Percentiles rank a stretch among this genome's conserved stretches.
Evolutionary conservation across 768 basidiomycete species (phyloP).

Genomic region (Boletus rufocinnamomeus): DNA sequence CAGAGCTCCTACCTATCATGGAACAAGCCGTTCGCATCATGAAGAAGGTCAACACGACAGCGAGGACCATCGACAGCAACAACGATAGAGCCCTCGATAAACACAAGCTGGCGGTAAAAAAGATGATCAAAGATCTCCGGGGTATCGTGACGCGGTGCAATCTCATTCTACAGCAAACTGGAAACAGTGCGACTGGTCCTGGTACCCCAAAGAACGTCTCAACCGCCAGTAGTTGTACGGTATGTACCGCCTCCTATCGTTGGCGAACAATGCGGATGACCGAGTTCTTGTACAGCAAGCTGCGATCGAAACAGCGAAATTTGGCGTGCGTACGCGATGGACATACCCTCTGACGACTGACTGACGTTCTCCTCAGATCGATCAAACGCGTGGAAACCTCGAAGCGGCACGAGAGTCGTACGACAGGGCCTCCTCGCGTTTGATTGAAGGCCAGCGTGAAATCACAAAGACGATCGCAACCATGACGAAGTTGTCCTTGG

Average conservation of each 20-base stretch:
- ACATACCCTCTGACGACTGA: neutral
- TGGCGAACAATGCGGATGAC: neutral
- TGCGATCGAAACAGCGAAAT: constrained; percentile 14
- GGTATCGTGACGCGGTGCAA: constrained; percentile 23
- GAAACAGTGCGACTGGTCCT: constrained; percentile 16
- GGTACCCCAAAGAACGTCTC: constrained; percentile 17
- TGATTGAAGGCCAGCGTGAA: constrained; percentile 23
- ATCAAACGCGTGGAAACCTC: constrained; percentile 25
- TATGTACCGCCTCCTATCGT: neutral
- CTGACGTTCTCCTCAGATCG: constrained; percentile 9
- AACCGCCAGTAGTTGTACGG: constrained; percentile 1
- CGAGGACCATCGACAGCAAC: constrained; percentile 5
- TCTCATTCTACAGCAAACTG: constrained; percentile 21
- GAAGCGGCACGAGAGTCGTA: constrained; percentile 21
- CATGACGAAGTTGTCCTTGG: constrained; percentile 23
- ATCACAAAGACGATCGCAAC: constrained; percentile 21
- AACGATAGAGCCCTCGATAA: constrained; percentile 9
- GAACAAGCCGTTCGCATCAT: constrained; percentile 1
- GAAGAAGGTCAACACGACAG: constrained; percentile 4
- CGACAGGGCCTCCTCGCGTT: constrained; percentile 11
- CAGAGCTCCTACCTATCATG: constrained; percentile 13
- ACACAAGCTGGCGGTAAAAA: constrained; percentile 8
- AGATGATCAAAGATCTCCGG: constrained; percentile 17
- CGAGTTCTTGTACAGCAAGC: constrained; percentile 7
- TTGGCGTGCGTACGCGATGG: constrained; percentile 4